phyloP scores from a whole-genome alignment of 1,284 basidiomycete genomes.

The Leccinum discolor region DNA sequence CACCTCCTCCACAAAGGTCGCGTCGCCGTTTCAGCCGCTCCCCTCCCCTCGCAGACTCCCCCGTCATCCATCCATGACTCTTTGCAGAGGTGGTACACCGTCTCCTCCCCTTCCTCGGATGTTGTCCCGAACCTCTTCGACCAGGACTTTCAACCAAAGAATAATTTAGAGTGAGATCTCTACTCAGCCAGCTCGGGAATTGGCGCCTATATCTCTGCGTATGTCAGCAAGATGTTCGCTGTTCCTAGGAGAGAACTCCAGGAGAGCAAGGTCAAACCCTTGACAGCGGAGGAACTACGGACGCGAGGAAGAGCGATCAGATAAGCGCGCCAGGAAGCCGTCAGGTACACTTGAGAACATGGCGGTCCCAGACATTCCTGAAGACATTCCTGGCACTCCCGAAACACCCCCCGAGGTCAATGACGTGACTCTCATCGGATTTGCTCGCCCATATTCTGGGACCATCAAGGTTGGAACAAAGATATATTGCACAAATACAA shows the following conservation, averaged over 20 bases:
- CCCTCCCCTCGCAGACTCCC: too few relatives aligned
- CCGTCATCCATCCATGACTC: too few relatives aligned
- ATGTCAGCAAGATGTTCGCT: conserved; percentile 99
- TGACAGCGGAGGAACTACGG: conserved; percentile 90
- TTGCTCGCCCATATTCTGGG: conserved; percentile 93
- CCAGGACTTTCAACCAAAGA: conserved; percentile 60
- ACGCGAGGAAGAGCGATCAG: conserved; percentile 65
- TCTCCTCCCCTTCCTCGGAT: conserved; percentile 52
- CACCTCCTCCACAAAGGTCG: too few relatives aligned
- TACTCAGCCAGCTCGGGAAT: conserved; percentile 69
- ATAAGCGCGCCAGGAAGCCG: conserved; percentile 43
- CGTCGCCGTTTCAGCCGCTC: too few relatives aligned
- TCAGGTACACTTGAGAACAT: conserved; percentile 29
- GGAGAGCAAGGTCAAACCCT: conserved; percentile 74
- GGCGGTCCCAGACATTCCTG: conserved; percentile 19
- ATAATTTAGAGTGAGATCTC: conserved; percentile 82
- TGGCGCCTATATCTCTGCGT: conserved; percentile 73
- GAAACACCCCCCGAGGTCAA: conserved; percentile 27
- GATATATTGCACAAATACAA: conserved; percentile 84
- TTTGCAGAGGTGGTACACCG: too few relatives aligned
- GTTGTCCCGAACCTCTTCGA: conserved; percentile 79
- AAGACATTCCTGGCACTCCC: conserved; percentile 13
- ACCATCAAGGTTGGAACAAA: conserved; percentile 68
- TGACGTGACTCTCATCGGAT: conserved; percentile 81
- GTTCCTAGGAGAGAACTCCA: conserved; percentile 82